A percentile compares a stretch with the other conserved stretches of the same genome.
Conservation (phyloP, 306 rosid species). For the Lathyrus sativus region DNA sequence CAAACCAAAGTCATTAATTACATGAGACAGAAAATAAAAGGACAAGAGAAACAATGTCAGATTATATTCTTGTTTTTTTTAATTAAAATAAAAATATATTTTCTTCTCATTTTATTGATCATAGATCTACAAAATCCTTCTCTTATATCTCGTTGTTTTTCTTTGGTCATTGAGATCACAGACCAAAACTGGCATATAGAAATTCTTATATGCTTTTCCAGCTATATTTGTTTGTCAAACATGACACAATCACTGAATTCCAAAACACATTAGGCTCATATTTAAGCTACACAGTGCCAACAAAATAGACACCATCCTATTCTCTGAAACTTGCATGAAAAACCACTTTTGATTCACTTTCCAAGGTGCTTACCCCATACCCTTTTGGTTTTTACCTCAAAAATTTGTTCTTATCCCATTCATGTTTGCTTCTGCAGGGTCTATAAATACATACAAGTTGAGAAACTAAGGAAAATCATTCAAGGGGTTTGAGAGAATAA, state of each 20-base stretch:
- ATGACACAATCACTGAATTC: constrained; percentile 49
- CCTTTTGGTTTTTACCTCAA: constrained; percentile 53
- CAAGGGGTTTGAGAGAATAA: neutral
- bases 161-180: constrained; percentile 56
- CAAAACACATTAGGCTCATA: constrained; percentile 40
- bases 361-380: constrained; percentile 66
- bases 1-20: constrained; percentile 35
- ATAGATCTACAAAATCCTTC: constrained; percentile 55
- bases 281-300: constrained; percentile 64
- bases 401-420: constrained; percentile 50
- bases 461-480: neutral
- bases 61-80: constrained; percentile 43
- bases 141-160: constrained; percentile 67
- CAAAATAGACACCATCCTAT: constrained; percentile 46
- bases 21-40: constrained; percentile 37
- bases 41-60: constrained; percentile 64
- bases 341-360: constrained; percentile 51
- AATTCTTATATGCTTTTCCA: constrained; percentile 61
- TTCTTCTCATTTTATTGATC: constrained; percentile 53
- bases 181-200: constrained; percentile 69
- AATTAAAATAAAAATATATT: constrained; percentile 36
- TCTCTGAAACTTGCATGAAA: constrained; percentile 63
- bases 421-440: constrained; percentile 53
- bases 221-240: constrained; percentile 64
- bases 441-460: constrained; percentile 26